phyloP scores from a whole-genome alignment of 176 grass and related monocot genomes.

The Aegilops sharonensis region DNA sequence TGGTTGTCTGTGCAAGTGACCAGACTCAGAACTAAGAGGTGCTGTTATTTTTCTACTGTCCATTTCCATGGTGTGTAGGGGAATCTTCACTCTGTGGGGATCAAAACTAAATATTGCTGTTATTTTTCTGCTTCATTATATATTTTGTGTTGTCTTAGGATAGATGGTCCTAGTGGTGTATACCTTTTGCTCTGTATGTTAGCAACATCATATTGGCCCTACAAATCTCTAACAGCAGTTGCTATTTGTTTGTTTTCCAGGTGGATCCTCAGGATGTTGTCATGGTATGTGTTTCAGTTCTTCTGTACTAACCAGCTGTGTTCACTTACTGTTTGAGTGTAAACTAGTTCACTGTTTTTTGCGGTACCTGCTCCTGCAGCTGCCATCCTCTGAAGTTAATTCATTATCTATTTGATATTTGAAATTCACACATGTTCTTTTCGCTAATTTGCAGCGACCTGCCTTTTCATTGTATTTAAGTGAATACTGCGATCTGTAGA shows the following conservation, averaged over 20 bases:
- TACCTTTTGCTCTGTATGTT: slow-evolving; percentile 23
- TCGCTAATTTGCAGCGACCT: slow-evolving; percentile 1
- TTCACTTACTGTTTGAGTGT: background rate
- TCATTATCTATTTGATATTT: slow-evolving; percentile 1
- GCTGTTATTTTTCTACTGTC: background rate
- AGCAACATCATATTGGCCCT: background rate
- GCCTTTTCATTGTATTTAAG: background rate
- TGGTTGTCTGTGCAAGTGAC: background rate
- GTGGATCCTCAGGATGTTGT: slow-evolving; percentile 99
- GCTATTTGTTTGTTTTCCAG: slow-evolving; percentile 56
- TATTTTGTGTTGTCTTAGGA: slow-evolving; percentile 13
- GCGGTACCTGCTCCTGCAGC: background rate
- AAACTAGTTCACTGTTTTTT: slow-evolving; percentile 28
- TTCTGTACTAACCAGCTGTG: background rate
- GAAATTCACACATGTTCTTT: background rate
- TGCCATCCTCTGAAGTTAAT: slow-evolving; percentile 3
- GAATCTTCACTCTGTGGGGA: background rate
- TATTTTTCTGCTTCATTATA: slow-evolving; percentile 23
- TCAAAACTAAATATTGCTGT: background rate
- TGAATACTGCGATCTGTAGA: background rate
- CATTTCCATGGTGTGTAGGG: slow-evolving; percentile 11
- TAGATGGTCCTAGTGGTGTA: slow-evolving; percentile 3
- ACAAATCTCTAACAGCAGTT: slow-evolving; percentile 21
- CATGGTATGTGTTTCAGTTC: slow-evolving; percentile 63
- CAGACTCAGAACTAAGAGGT: background rate